These are phyloP conservation scores for Sordariomycetes sp. DNA, from an alignment of 2,329 filamentous ascomycete genomes.

Conservation along the genomic window DNA sequence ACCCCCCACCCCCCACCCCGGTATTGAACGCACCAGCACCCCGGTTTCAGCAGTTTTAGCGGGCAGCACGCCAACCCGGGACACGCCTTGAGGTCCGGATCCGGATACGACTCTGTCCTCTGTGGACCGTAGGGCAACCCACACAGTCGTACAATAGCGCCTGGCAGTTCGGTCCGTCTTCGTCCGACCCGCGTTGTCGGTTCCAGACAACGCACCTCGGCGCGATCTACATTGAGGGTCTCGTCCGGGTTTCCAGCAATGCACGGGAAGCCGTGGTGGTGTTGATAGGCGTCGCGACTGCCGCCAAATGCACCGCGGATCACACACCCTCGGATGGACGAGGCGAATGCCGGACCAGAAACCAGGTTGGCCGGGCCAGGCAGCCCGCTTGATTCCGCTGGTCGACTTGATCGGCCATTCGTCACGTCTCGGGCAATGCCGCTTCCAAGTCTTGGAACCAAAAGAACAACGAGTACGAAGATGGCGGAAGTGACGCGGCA, in stretches of 20 bases:
- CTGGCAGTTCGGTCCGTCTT: not conserved
- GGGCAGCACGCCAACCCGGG: not conserved
- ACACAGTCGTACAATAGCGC: not conserved
- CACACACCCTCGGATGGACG: not conserved
- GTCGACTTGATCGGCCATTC: constrained; percentile 1
- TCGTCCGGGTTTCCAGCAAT: no score
- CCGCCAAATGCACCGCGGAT: no score
- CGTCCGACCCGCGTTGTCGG: no score
- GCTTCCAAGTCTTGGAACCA: no score
- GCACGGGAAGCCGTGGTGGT: no score
- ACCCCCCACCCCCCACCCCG: not conserved
- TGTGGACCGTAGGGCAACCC: not conserved
- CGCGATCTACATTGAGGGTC: no score
- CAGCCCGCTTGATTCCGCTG: not conserved
- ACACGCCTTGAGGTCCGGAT: not conserved
- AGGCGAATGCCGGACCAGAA: not conserved
- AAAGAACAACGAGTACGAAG: no score
- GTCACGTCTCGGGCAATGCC: no score
- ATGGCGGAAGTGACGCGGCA: no score
- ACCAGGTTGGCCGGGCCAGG: not conserved
- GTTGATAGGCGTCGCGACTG: no score
- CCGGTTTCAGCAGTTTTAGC: not conserved
- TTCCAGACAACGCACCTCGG: no score
- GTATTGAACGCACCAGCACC: not conserved
- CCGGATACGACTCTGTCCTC: not conserved